Conservation (phyloP, 192 early-diverging fungal genomes). For the Linnemannia elongata region DNA sequence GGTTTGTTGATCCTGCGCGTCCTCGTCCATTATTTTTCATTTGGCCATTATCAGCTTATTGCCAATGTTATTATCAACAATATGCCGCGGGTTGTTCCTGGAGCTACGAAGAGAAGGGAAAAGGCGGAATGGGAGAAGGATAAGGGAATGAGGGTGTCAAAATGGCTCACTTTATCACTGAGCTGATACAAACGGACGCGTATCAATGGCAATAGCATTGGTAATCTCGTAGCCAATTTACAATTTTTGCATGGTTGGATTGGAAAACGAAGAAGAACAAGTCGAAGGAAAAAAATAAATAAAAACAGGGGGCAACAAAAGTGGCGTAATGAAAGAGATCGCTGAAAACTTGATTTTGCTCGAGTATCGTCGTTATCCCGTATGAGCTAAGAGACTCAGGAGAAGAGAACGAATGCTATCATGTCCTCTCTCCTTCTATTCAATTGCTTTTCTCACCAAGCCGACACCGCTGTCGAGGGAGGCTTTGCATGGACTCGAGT, state of each 20-base stretch:
- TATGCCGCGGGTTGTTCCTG: not conserved
- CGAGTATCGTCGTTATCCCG: too few species aligned
- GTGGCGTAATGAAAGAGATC: not conserved
- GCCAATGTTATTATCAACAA: not conserved
- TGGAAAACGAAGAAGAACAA: not conserved
- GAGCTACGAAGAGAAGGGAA: not conserved
- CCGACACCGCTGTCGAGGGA: not conserved
- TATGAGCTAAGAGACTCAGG: too few species aligned
- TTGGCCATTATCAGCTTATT: not conserved
- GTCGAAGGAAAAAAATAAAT: too few species aligned
- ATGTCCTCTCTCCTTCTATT: not conserved
- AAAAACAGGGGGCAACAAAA: too few species aligned
- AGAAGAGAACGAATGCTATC: not conserved
- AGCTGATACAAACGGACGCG: not conserved
- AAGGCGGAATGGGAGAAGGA: not conserved
- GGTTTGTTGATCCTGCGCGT: not conserved
- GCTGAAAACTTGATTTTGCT: not conserved
- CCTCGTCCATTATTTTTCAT: not conserved
- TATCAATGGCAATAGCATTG: not conserved
- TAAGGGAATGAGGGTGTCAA: not conserved
- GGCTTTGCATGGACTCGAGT: not conserved
- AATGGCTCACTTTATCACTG: slow-evolving; percentile 1
- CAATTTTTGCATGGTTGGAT: not conserved
- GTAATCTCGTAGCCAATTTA: not conserved
- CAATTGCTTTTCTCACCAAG: not conserved